Base-by-base conservation (phyloP, 768 basidiomycete species). In the Agrocybe pediades region DNA sequence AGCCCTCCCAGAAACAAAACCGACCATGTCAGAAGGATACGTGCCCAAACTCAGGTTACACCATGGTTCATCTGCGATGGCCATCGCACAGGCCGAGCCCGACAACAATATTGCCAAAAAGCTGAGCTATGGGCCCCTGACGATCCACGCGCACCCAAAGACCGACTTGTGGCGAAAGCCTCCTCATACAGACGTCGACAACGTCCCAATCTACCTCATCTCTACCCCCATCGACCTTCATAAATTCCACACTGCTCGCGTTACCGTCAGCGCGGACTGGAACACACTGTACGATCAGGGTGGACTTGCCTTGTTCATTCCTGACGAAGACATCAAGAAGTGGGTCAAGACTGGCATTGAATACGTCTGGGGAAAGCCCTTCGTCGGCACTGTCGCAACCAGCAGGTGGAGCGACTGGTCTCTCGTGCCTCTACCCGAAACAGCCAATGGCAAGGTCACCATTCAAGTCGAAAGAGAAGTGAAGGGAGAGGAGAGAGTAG, bases 141-240 rank as follows among this genome's bases (percentile, higher is more conserved):
- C 54, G n/a, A 62, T 68, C 58, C 58, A 54, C 21, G 67, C 67
- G 15, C 21, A 51, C 0, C 66, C 69, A 29, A 61, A 61, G n/a
- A 66, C 69, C 13, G 69, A 70, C 59, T 63, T 70, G 54, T 70
- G 69, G 69, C 62, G 69, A 9, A 70, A 70, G 40, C 69, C 69
- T 19, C 67, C 69, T 36, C 15, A 47, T 36, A 65, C 64, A 20
- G 64, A 70, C 51, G 60, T 68, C 61, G 67, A 68, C 43, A 70
- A 70, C 46, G 65, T 62, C 9, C 67, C 69, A 6, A 67, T 62
- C 20, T 54, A 67, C 55, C 63, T 68, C 5, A 55, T 68, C 39
- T 65, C 62, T 0, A 57, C 54, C 6, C 66, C 69, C 11, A 66
- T 68, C 55, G 60, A 67, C 30, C 63, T 68, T 8, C 66, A 68